Evolutionary conservation across 441 rosid genomes (phyloP).

Genomic region (Geranium incanum): DNA sequence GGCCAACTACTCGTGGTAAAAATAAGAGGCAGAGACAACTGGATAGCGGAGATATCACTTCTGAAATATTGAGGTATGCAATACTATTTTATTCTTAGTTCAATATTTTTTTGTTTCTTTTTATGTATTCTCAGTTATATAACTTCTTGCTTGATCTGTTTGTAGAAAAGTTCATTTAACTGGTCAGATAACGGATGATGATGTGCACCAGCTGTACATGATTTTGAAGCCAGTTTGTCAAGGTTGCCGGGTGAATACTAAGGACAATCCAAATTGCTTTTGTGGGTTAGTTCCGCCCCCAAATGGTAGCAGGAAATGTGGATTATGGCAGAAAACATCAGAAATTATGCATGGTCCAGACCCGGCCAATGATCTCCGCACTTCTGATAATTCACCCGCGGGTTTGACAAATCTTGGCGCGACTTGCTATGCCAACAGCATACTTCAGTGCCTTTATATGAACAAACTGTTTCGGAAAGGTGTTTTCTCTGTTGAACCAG

Average conservation of each 20-base stretch:
- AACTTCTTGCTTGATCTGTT: slow-evolving; percentile 16
- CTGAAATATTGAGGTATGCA: slow-evolving; percentile 66
- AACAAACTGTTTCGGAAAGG: slow-evolving; percentile 68
- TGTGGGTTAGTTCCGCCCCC: slow-evolving; percentile 79
- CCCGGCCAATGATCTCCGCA: slow-evolving; percentile 56
- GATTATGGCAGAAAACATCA: slow-evolving; percentile 85
- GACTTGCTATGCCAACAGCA: slow-evolving; percentile 97
- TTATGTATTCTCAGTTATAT: slow-evolving; percentile 6
- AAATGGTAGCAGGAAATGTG: slow-evolving; percentile 77
- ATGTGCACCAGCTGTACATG: slow-evolving; percentile 66
- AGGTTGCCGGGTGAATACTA: slow-evolving; percentile 85
- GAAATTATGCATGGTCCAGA: slow-evolving; percentile 75
- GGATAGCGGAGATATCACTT: slow-evolving; percentile 42
- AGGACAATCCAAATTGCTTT: slow-evolving; percentile 91
- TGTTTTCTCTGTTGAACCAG: slow-evolving; percentile 73
- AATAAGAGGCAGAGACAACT: slow-evolving; percentile 58
- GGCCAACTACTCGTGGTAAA: slow-evolving; percentile 78
- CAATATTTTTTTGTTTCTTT: neutral
- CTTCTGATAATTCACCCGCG: slow-evolving; percentile 63
- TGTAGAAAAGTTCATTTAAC: slow-evolving; percentile 71
- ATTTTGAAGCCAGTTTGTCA: slow-evolving; percentile 73
- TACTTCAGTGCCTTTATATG: slow-evolving; percentile 89
- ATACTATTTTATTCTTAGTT: neutral
- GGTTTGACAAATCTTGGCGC: slow-evolving; percentile 94
- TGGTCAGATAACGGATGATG: slow-evolving; percentile 51